Evolutionary conservation across 1,139 yeast genomes (phyloP), one percentile per base, ranked within the genome.

Genomic region (Wickerhamomyces sp.): DNA sequence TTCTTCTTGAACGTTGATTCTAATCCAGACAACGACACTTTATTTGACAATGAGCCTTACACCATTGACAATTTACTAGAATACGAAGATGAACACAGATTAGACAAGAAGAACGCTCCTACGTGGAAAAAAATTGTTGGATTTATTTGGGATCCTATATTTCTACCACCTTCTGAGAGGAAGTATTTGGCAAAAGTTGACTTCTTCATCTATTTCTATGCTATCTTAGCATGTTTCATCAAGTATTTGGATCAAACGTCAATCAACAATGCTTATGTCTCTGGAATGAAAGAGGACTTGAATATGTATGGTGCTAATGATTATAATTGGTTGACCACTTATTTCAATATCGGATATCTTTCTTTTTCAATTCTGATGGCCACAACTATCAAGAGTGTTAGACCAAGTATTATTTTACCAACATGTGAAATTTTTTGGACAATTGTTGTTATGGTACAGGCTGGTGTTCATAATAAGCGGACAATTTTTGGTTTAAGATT

Each of bases 281-380:
- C 65, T 8, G 71, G 70, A 15, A 64, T 66, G 69, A 60, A 62
- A 49, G 67, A 60, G 44, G 68, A 64, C 47, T 54, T 66, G 42
- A 43, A 54, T 29, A 57, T 84, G 82, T 63, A 72, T 52, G 85
- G 85, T n/a, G 13, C 39, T 2, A 59, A 61, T 46, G 58, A 62
- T 45, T 63, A 57, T 45, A 63, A 60, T 41, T 49, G 54, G 43
- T 46, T 59, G 37, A 56, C 58, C 15, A 62, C 66, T 10, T 60
- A 55, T 41, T 64, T 55, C 51, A 59, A 57, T 33, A 58, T 61
- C 37, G 67, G 67, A 13, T 63, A 63, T 71, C 69, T 76, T 7
- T 31, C 78, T 7, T 77, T 78, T 7, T 69, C 76, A 62, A 60
- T 80, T 33, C 84, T 84, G 0, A 71, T 74, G 41, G 58, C 79